These are phyloP conservation scores for Colletotrichum cereale DNA, from an alignment of 2,329 filamentous ascomycete genomes.

Conservation along the genomic window DNA sequence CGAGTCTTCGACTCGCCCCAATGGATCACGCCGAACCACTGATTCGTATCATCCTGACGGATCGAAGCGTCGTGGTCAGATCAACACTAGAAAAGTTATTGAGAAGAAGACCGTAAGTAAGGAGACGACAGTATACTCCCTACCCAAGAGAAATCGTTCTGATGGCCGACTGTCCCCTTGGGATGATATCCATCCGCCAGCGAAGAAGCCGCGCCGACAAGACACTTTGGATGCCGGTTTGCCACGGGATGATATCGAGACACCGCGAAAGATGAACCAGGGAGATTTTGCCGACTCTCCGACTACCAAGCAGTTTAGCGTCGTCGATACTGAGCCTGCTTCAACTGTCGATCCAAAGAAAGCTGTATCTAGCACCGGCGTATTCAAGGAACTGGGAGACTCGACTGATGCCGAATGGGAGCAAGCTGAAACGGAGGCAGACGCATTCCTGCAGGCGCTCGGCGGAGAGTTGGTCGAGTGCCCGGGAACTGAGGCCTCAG, in stretches of 20 bases:
- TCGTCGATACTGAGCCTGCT: neutral
- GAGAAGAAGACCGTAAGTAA: neutral
- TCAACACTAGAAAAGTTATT: neutral
- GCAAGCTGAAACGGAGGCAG: constrained; percentile 5
- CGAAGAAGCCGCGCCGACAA: constrained; percentile 17
- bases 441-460: constrained; percentile 15
- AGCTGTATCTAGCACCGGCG: neutral
- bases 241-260: constrained; percentile 13
- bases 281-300: neutral
- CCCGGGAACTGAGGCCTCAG: too few species aligned
- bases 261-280: neutral
- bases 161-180: constrained; percentile 46
- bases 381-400: too few species aligned
- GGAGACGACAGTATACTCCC: neutral
- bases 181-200: constrained; percentile 42
- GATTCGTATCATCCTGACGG: neutral
- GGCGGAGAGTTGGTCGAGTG: constrained; percentile 1
- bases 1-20: neutral
- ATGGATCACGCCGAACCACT: neutral
- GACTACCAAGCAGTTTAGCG: neutral
- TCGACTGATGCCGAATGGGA: neutral
- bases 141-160: neutral
- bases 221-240: neutral
- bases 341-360: neutral
- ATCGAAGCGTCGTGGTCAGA: neutral